Evolutionary conservation across 2,329 filamentous ascomycete species (phyloP).

Genomic region (Aspergillus sp.): DNA sequence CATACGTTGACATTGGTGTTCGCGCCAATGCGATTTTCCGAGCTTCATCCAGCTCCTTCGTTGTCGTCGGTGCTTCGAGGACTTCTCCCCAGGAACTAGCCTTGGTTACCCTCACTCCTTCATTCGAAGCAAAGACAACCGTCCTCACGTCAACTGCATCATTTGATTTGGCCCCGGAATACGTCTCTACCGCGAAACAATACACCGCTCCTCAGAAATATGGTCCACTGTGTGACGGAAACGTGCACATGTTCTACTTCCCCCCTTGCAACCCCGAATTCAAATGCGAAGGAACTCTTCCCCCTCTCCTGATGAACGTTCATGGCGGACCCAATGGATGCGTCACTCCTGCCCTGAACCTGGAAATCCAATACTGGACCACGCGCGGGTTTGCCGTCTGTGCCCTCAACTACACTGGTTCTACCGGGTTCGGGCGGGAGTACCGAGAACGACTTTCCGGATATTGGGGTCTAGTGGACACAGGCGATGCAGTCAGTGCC

Average conservation of each 20-base stretch:
- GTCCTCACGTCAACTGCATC: neutral
- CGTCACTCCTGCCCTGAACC: conserved; percentile 43
- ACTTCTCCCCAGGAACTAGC: conserved; percentile 21
- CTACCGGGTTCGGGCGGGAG: conserved; percentile 50
- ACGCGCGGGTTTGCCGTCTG: conserved; percentile 55
- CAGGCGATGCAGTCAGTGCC: conserved; percentile 42
- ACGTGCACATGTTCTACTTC: conserved; percentile 50
- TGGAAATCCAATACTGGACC: conserved; percentile 54
- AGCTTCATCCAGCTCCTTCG: conserved; percentile 19
- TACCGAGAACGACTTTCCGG: conserved; percentile 53
- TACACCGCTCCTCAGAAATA: conserved; percentile 35
- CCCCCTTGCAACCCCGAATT: conserved; percentile 51
- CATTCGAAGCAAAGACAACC: neutral
- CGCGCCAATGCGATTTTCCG: conserved; percentile 13
- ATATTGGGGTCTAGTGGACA: conserved; percentile 53
- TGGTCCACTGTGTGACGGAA: conserved; percentile 24
- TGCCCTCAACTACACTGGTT: conserved; percentile 55
- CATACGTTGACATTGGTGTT: conserved; percentile 16
- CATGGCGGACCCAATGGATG: conserved; percentile 56
- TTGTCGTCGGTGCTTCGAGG: conserved; percentile 20
- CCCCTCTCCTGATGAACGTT: conserved; percentile 51
- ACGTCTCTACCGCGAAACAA: conserved; percentile 31
- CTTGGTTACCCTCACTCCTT: conserved; percentile 3
- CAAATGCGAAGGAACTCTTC: conserved; percentile 37
- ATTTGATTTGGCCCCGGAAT: conserved; percentile 9